A percentile compares a stretch with the other conserved stretches of the same genome.
Conservation (phyloP, 2,329 filamentous ascomycete species). For the Cyphellophora europaea region DNA sequence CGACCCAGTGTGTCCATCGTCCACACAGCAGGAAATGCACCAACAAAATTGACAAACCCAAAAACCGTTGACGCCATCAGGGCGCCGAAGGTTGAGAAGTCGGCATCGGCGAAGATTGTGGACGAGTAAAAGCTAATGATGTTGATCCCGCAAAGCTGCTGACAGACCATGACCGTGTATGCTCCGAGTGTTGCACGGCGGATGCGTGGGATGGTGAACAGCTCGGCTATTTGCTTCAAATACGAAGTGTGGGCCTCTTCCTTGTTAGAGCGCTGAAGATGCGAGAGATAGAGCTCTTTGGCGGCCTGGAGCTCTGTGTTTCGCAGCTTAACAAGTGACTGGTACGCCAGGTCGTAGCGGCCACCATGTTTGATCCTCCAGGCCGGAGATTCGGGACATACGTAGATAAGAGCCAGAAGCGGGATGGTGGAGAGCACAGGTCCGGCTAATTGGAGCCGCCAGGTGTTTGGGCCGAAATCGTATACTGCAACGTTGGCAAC, state of each 20-base stretch:
- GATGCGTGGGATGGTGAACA: constrained; percentile 24
- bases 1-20: constrained; percentile 54
- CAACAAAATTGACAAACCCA: constrained; percentile 56
- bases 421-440: constrained; percentile 58
- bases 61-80: constrained; percentile 50
- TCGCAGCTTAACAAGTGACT: constrained; percentile 47
- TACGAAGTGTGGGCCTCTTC: constrained; percentile 22
- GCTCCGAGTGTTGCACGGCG: constrained; percentile 22
- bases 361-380: constrained; percentile 58
- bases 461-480: constrained; percentile 46
- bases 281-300: constrained; percentile 43
- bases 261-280: constrained; percentile 45
- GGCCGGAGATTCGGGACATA: constrained; percentile 56
- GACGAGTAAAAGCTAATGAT: not conserved
- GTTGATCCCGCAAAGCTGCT: constrained; percentile 29
- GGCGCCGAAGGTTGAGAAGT: constrained; percentile 36
- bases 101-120: constrained; percentile 42
- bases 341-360: constrained; percentile 47
- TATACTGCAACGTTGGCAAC: constrained; percentile 56
- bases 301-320: constrained; percentile 49
- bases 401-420: constrained; percentile 47
- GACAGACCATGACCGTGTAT: constrained; percentile 23
- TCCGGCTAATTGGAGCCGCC: constrained; percentile 55
- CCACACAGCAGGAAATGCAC: constrained; percentile 52
- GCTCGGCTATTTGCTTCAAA: constrained; percentile 23